Evolutionary conservation across 192 early-diverging fungal species (phyloP).

Genomic region (Coemansia sp.): DNA sequence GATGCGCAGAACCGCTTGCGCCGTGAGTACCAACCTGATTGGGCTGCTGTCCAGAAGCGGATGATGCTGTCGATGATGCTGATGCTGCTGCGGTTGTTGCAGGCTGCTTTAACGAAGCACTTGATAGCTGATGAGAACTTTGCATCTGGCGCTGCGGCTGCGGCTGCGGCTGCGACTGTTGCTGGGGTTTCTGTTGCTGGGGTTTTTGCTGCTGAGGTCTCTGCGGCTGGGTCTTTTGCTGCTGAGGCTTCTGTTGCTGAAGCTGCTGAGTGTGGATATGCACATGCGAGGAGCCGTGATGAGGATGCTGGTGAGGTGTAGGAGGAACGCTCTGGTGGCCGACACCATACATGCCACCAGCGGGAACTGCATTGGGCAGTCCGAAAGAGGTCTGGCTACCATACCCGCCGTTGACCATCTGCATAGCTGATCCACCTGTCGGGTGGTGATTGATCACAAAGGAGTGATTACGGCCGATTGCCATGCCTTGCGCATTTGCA

Average conservation of each 20-base stretch:
- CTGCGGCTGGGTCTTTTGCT: conserved; percentile 17
- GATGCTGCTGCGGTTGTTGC: conserved; percentile 1
- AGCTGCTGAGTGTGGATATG: conserved; percentile 22
- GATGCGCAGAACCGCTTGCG: conserved; percentile 15
- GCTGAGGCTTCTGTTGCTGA: conserved; percentile 14
- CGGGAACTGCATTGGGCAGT: background rate
- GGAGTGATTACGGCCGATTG: conserved; percentile 21
- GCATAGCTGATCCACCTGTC: conserved; percentile 18
- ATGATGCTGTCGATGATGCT: background rate
- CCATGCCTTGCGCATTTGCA: conserved; percentile 17
- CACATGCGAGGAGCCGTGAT: conserved; percentile 32
- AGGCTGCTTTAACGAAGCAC: background rate
- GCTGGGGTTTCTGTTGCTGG: conserved; percentile 28
- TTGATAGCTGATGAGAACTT: conserved; percentile 1
- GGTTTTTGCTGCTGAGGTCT: conserved; percentile 16
- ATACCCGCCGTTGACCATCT: conserved; percentile 26
- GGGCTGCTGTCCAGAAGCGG: conserved; percentile 1
- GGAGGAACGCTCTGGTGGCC: conserved; percentile 28
- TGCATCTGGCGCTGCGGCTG: background rate
- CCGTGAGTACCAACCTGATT: background rate
- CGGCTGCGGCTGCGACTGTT: conserved; percentile 24
- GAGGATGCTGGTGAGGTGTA: conserved; percentile 34
- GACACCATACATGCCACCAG: conserved; percentile 22
- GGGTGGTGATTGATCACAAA: conserved; percentile 15
- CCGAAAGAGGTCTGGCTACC: conserved; percentile 32